phyloP scores from a whole-genome alignment of 805 yeast species.

The Maudiozyma pseudohumilis region DNA sequence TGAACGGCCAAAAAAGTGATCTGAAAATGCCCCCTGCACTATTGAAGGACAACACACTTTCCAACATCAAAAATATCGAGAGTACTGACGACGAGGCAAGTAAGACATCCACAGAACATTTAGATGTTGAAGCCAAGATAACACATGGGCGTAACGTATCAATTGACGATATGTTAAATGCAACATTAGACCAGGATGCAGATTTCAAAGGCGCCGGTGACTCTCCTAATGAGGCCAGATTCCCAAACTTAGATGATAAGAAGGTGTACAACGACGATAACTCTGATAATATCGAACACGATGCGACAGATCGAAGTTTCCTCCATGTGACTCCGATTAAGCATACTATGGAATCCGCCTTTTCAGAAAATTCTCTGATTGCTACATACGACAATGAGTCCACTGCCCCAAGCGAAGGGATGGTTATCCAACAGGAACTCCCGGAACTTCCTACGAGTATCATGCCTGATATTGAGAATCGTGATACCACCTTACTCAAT shows the following conservation, averaged over 20 bases:
- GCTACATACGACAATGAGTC: constrained; percentile 1
- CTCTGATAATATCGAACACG: neutral
- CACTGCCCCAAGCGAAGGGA: neutral
- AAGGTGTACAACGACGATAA: constrained; percentile 1
- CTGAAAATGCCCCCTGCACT: neutral
- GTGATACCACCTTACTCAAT: neutral
- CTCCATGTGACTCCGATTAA: neutral
- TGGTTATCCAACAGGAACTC: neutral
- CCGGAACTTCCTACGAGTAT: neutral
- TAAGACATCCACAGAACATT: neutral
- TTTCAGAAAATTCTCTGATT: constrained; percentile 1
- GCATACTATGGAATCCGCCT: constrained; percentile 1
- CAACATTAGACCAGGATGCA: constrained; percentile 15
- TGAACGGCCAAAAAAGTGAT: neutral
- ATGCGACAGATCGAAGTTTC: constrained; percentile 1
- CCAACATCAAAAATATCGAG: neutral
- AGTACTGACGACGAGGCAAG: neutral
- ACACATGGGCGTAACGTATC: constrained; percentile 12
- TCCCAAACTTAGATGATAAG: constrained; percentile 2
- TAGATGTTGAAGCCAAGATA: neutral
- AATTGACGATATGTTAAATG: constrained; percentile 19
- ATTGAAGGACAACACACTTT: neutral
- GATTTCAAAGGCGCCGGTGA: constrained; percentile 5
- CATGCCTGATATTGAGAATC: neutral
- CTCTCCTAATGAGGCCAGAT: too few relatives aligned